Evolutionary conservation across 306 rosid species (phyloP), one percentile per base, ranked within the genome.

Genomic region (Ochetophila trinervis): DNA sequence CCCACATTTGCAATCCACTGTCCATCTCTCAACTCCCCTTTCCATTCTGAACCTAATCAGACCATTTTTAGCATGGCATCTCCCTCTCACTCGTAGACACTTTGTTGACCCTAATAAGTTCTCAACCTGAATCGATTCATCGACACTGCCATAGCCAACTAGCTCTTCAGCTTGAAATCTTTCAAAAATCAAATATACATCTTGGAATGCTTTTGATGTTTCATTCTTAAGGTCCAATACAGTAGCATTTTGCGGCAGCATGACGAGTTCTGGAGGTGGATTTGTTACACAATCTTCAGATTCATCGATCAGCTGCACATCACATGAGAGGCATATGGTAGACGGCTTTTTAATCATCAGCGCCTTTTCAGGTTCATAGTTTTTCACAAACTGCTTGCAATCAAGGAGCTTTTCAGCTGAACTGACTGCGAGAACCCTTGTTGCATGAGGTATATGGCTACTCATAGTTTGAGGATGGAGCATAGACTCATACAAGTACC

Each of bases 331-430:
- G 57, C 79, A 72, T 24, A 79, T 71, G 27, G 66, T 60, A 15
- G 67, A 30, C 27, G 74, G 65, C 58, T 72, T 80, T 52, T 76
- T 68, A 42, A 67, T 59, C 12, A 71, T 71, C 10, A 70, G 18
- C 68, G 67, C 65, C 56, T 47, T 68, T 65, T 86, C 91, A 19
- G 81, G 80, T 60, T 57, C 67, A 71, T 84, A 93, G 73, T 81
- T 83, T 81, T 89, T 93, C 48, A 87, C 84, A 69, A 89, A 93
- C 82, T 93, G 98, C 85, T 93, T 93, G 94, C 97, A 93, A 82
- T 93, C 97, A 48, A 93, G 79, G 65, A 93, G 91, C 72, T 87
- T 93, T 60, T 83, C 83, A 34, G 91, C 90, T 8, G 93, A 81
- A 77, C 78, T 78, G 65, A 78, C 62, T 17, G 87, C 95, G 23